Base-by-base conservation (phyloP, 495 filamentous ascomycete genomes). In the Schizothecium vesticola region DNA sequence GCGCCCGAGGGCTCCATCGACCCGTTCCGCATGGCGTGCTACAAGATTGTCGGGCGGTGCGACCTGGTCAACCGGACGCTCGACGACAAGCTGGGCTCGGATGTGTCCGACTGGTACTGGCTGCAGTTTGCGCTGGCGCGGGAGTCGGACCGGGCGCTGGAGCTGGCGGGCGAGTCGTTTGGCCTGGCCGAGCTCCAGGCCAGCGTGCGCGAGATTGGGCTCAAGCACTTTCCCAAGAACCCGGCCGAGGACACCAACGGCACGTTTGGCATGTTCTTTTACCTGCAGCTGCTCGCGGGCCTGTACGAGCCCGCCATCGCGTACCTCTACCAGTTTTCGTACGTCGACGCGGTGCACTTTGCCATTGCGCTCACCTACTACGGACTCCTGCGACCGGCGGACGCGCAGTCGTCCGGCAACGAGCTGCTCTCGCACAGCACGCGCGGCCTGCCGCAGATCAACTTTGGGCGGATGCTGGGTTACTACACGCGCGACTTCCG, bases 401-500 rank as follows among this genome's bases (percentile, higher is more conserved):
- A 94, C 76, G 88, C 89, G 66, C 86, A 84, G 70, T 80, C 85
- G 12, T 85, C 87, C 12, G 86, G 86, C 31, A 88, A 91, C 72
- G 91, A 94, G 72, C 86, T 96, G 43, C 79, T 91, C 82, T 87
- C 87, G 77, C 80, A 78, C 66, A 79, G 77, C 61, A 92, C 91
- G n/a, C 89, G 90, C 59, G 86, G 90, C 68, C 86, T 89, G 63
- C 90, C 93, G 19, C 94, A 97, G 74, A 88, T 99, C 79, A 97
- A 93, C 81, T 99, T 99, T 77, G 93, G 90, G 31, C 87, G 89
- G 24, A 91, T 99, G 82, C 81, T 98, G 60, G 96, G 94, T 28
- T 92, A 93, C 74, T 99, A 99, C 80, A 99, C 96, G 9, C 87
- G 90, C 33, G 92, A 97, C 78, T 98, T 98, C 86, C 90, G 96